Base-by-base conservation (phyloP, 768 basidiomycete species). In the Plicaturopsis crispa region DNA sequence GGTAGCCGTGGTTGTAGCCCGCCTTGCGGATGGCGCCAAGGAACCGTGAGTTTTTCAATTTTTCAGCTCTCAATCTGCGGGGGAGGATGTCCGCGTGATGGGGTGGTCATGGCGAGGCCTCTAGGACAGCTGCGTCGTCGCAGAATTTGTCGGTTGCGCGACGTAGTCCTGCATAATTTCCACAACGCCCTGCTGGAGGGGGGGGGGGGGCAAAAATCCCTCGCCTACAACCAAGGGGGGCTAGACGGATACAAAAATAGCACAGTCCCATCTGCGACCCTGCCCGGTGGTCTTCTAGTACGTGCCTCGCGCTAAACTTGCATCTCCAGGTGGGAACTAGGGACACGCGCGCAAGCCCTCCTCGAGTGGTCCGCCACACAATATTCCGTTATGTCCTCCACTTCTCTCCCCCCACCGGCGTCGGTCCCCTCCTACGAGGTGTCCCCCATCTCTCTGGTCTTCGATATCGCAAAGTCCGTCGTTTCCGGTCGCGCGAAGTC, bases 321-420 rank as follows among this genome's bases (percentile, higher is more conserved):
- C 30, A 6, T 18, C 26, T 11, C 16, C 19, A 75, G 74, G 36
- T 78, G 75, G 75, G 74, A 75, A 40, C 60, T 69, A 36, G 75
- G 75, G 26, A 70, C 65, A 0, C 67, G 65, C 11, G 62, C 71
- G 1, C 54, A 77, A 45, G 70, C 73, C 6, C 61, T 78, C 31
- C 56, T 69, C 38, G 77, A 78, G 44, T 62, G 63, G 45, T 61
- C 72, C 32, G 57, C 65, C 4, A 60, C 72, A 4, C 42, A 52
- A 4, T 67, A 65, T 49, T 68, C 73, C n/a, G 72, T 72, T 38
- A 56, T 70, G 33, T 62, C 61, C 18, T 24, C 56, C 35, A 36
- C 40, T 14, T 30, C 46, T 5, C 39, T 52, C 24, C 53, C 52
- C 20, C 62, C 60, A 18, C 63, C 56, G 2, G 41, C 49, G 20